Percentiles rank a stretch among this genome's conserved stretches.
Evolutionary conservation across 2,329 filamentous ascomycete species (phyloP).

Genomic region (Calonectria naviculata): DNA sequence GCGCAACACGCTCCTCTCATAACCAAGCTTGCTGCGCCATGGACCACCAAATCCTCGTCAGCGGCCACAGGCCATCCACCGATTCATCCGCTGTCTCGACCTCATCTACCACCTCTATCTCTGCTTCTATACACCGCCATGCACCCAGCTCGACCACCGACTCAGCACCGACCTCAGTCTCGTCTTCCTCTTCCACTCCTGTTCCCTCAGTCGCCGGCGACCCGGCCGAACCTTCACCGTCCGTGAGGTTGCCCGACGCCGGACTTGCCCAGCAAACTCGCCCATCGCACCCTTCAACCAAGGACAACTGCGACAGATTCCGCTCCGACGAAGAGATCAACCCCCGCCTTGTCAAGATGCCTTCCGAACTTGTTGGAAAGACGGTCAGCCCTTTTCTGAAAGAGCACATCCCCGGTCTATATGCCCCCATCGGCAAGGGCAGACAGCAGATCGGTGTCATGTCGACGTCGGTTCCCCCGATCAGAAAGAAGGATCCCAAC

Average conservation of each 20-base stretch:
- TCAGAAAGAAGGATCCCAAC: conserved; percentile 68
- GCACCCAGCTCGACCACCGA: conserved; percentile 21
- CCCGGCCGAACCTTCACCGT: conserved; percentile 2
- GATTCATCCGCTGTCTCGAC: conserved; percentile 30
- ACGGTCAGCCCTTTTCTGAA: conserved; percentile 89
- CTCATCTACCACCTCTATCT: conserved; percentile 24
- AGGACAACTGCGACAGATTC: conserved; percentile 62
- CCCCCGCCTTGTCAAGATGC: conserved; percentile 66
- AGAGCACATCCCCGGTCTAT: conserved; percentile 89
- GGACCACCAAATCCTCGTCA: conserved; percentile 39
- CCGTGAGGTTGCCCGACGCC: conserved; percentile 29
- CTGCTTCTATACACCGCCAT: conserved; percentile 37
- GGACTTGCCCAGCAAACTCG: conserved; percentile 22
- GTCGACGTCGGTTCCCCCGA: conserved; percentile 34
- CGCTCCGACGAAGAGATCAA: conserved; percentile 61
- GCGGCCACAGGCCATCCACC: conserved; percentile 36
- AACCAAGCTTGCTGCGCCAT: conserved; percentile 38
- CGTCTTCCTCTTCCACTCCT: conserved; percentile 24
- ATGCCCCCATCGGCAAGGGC: conserved; percentile 79
- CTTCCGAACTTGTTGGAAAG: conserved; percentile 76
- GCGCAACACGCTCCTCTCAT: conserved; percentile 37
- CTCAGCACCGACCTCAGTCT: neutral
- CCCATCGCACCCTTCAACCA: conserved; percentile 41
- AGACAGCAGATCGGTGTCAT: conserved; percentile 44
- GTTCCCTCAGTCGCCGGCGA: conserved; percentile 20